A percentile compares a stretch with the other conserved stretches of the same genome.
Conservation (phyloP, 306 rosid species). For the Prunus mongolica region DNA sequence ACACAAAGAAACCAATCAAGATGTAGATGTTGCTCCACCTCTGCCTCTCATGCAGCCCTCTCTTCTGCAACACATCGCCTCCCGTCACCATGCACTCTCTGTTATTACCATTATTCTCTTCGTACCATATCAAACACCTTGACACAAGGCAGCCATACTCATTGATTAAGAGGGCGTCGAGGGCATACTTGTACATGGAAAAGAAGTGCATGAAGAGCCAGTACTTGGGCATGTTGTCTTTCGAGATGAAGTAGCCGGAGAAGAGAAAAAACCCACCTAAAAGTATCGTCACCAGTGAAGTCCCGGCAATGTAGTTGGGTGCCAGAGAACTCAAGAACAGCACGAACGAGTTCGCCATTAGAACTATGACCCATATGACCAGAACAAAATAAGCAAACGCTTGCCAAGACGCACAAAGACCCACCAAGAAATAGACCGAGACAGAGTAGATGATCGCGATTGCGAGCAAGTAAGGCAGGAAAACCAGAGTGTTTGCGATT, state of each 20-base stretch:
- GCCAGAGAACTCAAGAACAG: conserved; percentile 81
- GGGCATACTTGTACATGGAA: conserved; percentile 87
- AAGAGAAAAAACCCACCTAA: conserved; percentile 79
- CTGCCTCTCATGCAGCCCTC: conserved; percentile 57
- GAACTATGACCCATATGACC: conserved; percentile 69
- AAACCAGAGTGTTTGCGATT: conserved; percentile 87
- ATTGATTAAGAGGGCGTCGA: conserved; percentile 80
- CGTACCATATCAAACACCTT: conserved; percentile 70
- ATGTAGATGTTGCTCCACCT: conserved; percentile 77
- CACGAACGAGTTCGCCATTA: conserved; percentile 85
- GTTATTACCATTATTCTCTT: conserved; percentile 19
- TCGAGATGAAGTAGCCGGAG: conserved; percentile 77
- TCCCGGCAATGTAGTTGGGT: conserved; percentile 85
- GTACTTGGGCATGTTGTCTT: conserved; percentile 57
- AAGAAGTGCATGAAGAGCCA: conserved; percentile 90
- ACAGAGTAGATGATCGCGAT: conserved; percentile 68
- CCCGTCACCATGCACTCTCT: conserved; percentile 76
- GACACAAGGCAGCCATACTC: conserved; percentile 70
- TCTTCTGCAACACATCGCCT: conserved; percentile 54
- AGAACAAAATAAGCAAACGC: conserved; percentile 76
- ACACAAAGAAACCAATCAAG: conserved; percentile 65
- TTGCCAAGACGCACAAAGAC: conserved; percentile 75
- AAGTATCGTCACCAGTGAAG: conserved; percentile 69
- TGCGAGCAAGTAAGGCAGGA: conserved; percentile 75
- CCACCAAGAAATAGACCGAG: conserved; percentile 84